Evolutionary conservation across 768 basidiomycete species (phyloP).

Genomic region (Suillus bovinus): DNA sequence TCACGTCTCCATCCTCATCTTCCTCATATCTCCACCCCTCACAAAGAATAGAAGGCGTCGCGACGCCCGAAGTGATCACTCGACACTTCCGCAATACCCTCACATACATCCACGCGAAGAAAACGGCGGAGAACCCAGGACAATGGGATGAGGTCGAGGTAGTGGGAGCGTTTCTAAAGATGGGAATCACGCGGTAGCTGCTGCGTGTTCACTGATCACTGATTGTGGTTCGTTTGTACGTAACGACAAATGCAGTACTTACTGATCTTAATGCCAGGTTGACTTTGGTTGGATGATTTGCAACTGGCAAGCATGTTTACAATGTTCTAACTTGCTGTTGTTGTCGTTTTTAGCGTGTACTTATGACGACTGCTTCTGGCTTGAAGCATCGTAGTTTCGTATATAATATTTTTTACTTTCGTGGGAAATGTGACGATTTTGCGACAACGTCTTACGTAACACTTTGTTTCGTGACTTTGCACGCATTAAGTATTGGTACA

Average conservation of each 20-base stretch:
- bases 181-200: constrained; percentile 68
- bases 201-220: background rate
- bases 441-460: background rate
- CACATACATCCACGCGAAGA: constrained; percentile 76
- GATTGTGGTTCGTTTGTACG: constrained; percentile 2
- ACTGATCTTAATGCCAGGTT: background rate
- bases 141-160: constrained; percentile 90
- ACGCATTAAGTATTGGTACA: background rate
- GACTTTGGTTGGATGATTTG: background rate
- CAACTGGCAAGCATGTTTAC: background rate
- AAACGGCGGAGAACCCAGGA: constrained; percentile 39
- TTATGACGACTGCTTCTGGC: background rate
- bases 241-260: background rate
- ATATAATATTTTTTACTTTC: constrained; percentile 1
- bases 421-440: too few relatives aligned
- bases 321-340: constrained; percentile 8
- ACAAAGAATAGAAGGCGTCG: constrained; percentile 87
- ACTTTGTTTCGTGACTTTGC: background rate
- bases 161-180: constrained; percentile 85
- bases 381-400: background rate
- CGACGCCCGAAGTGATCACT: constrained; percentile 91
- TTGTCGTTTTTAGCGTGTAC: constrained; percentile 5
- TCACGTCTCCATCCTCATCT: constrained; percentile 58
- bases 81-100: constrained; percentile 94
- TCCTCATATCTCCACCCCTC: constrained; percentile 77